Evolutionary conservation across 140 eudicot species (phyloP).

Genomic region (Bidens hawaiensis): DNA sequence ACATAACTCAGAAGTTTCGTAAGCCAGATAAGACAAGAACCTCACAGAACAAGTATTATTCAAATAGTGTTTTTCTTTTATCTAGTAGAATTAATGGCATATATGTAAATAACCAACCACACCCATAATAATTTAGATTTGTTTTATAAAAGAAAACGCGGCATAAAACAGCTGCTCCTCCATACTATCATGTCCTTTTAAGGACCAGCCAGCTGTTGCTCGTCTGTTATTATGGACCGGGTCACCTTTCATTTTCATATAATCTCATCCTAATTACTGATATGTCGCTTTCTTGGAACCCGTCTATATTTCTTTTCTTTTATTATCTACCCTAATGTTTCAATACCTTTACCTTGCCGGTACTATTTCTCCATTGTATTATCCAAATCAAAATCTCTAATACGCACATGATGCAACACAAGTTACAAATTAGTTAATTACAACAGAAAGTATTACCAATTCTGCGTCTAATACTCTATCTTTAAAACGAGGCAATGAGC

Average conservation of each 20-base stretch:
- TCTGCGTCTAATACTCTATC: no score
- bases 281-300: neutral
- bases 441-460: no score
- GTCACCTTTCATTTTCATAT: neutral
- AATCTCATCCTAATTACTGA: neutral
- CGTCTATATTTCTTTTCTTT: neutral
- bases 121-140: neutral
- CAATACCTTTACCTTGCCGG: neutral
- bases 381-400: no score
- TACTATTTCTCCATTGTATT: no score
- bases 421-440: no score
- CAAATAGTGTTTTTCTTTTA: neutral
- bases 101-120: neutral
- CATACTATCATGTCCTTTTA: neutral
- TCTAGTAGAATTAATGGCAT: neutral
- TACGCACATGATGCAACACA: no score
- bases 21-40: constrained; percentile 23
- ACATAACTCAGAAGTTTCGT: constrained; percentile 34
- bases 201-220: neutral
- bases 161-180: neutral
- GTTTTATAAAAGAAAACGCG: neutral
- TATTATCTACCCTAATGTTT: neutral
- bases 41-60: neutral
- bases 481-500: no score
- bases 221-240: neutral